Base-by-base conservation (phyloP, 2,329 filamentous ascomycete species). In the Scortechinia acanthostroma region DNA sequence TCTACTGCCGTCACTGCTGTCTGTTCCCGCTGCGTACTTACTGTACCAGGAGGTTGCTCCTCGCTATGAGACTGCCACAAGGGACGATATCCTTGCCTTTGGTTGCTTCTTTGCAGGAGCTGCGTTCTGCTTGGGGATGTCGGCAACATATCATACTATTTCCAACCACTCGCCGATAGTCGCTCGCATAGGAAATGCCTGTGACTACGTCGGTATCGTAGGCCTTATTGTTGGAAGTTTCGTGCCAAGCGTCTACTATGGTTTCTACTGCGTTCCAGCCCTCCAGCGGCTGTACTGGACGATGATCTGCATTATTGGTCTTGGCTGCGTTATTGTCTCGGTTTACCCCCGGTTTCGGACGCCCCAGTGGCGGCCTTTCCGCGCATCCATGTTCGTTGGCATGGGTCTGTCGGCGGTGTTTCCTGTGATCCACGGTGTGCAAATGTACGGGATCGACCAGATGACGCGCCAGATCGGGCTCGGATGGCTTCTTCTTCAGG, bases 191-290 rank as follows among this genome's bases (percentile, higher is more conserved):
- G 82, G 80, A 25, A 85, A 86, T 54, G 71, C 81, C 44, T 62
- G 86, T 42, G 83, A 88, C 56, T 85, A 87, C 54, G 68, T 85
- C 15, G 83, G 83, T 2, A 87, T 87, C 50, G 77, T 87, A 16
- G 68, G 76, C 20, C 62, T 86, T 49, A 87, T 86, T 43, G 76
- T 79, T 59, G 83, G 83, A 3, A 77, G 71, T 51, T 85, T 85
- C 53, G 66, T 86, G 4, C 80, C 82, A 2, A 79, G 77, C 42
- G 63, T 87, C 30, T 80, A 77, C 58, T 82, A 81, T 53, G 77
- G 71, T 2, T 83, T 83, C 59, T 73, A 69, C 51, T 75, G 71
- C 47, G 66, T 78, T 49, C 65, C 69, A 19, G 53, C 56, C 3
- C 58, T 81, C 51, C 74, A 77, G 52, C 66, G 58, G 48, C 60